phyloP scores from a whole-genome alignment of 345 rosid species.

The Noccaea caerulescens region DNA sequence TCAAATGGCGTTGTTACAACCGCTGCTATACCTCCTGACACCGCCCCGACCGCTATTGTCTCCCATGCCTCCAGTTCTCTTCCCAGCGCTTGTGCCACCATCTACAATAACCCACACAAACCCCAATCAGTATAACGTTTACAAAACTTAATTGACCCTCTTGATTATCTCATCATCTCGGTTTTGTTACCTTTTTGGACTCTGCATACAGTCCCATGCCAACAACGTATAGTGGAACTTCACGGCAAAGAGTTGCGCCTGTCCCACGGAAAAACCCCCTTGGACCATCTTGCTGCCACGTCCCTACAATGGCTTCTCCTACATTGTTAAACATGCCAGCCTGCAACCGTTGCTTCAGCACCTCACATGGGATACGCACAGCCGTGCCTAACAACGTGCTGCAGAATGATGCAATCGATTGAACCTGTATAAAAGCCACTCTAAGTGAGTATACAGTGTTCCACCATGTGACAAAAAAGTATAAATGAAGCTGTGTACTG shows the following conservation, averaged over 20 bases:
- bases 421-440: constrained; percentile 60
- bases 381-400: constrained; percentile 95
- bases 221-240: constrained; percentile 95
- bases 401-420: constrained; percentile 91
- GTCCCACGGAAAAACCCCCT: constrained; percentile 97
- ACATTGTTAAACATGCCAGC: constrained; percentile 90
- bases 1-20: constrained; percentile 92
- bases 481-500: neutral
- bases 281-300: constrained; percentile 94
- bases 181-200: constrained; percentile 78
- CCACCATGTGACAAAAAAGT: neutral
- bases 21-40: constrained; percentile 94
- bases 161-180: constrained; percentile 5
- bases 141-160: constrained; percentile 3
- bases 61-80: constrained; percentile 98
- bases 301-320: constrained; percentile 86
- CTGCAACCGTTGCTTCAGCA: constrained; percentile 94
- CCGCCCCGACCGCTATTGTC: constrained; percentile 80
- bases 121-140: neutral
- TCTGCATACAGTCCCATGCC: constrained; percentile 93
- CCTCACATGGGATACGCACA: constrained; percentile 95
- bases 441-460: neutral
- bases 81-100: constrained; percentile 65
- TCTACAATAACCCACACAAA: constrained; percentile 46
- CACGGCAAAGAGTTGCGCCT: constrained; percentile 94